Base-by-base conservation (phyloP, 2,329 filamentous ascomycete species). In the Nemania bipapillata region DNA sequence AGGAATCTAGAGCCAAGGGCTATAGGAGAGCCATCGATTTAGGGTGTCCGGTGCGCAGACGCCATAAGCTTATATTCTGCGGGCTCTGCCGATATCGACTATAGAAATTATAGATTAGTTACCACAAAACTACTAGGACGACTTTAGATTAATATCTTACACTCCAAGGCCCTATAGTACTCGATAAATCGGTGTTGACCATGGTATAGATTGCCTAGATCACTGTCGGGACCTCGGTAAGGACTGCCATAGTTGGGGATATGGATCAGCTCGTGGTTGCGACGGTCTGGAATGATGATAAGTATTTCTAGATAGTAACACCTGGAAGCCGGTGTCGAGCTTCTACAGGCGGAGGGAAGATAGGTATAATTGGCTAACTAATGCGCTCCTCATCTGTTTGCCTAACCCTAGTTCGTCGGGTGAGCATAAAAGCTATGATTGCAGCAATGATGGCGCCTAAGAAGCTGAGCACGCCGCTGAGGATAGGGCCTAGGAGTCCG, bases 391-490 rank as follows among this genome's bases (percentile, higher is more conserved):
- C 60, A 28, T 63, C 52, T 7, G 37, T 32, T 28, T 2, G 24
- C n/a, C 50, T 53, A 49, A 28, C 40, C 24, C 50, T 63, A n/a
- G 26, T 24, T 12, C 17, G 60, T 4, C 24, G 60, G 15, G 50
- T 7, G 35, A 56, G 60, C 24, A 28, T 7, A 63, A 55, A 63
- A 22, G 60, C 24, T 12, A 63, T 35, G 20, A 37, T 11, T n/a
- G 60, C 60, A 8, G 60, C 60, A 22, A 37, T 26, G n/a, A 63
- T 35, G 5, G 60, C 52, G 17, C 60, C 60, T 24, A 56, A 30
- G 26, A 55, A 63, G 11, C 50, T n/a, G 32, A 63, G 60, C 2
- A 56, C 8, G 7, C 60, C 60, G 28, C 60, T 40, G n/a, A 63
- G 40, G 9, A 63, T 7, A 20, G 60, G 60, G 12, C 50, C 50